phyloP scores from a whole-genome alignment of 257 asterid species.

The Anisodus acutangulus region DNA sequence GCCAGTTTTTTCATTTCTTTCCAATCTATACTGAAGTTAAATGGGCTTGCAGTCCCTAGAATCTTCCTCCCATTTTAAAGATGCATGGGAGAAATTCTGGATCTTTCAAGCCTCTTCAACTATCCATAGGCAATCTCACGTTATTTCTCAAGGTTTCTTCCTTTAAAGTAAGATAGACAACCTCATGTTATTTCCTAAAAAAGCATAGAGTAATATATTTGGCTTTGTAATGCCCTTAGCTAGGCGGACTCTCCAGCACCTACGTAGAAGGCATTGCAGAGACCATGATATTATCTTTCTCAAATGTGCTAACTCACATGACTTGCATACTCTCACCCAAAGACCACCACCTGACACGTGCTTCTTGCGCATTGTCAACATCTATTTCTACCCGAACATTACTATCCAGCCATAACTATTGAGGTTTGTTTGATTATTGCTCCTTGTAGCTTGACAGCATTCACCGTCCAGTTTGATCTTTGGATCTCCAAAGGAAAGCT shows the following conservation, averaged over 20 bases:
- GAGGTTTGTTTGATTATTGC: background rate
- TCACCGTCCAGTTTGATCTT: background rate
- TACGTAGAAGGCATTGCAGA: background rate
- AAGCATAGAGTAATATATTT: background rate
- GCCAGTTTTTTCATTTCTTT: background rate
- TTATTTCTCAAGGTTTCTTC: background rate
- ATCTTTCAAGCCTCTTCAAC: background rate
- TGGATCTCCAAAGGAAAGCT: background rate
- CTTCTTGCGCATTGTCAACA: background rate
- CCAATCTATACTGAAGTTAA: background rate
- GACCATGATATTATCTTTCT: background rate
- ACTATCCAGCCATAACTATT: background rate
- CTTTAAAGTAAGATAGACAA: background rate
- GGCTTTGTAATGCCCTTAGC: background rate
- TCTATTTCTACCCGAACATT: background rate
- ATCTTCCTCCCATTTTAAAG: slow-evolving; percentile 14
- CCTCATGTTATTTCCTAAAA: background rate
- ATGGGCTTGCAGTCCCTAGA: background rate
- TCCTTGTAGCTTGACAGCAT: background rate
- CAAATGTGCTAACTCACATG: background rate
- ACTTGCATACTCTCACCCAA: background rate
- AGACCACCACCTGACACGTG: background rate
- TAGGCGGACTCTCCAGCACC: background rate
- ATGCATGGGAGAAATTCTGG: background rate
- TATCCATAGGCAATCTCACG: background rate